These are phyloP conservation scores for Ophiostoma angusticollis DNA, from an alignment of 2,329 filamentous ascomycete species.

Conservation along the genomic window DNA sequence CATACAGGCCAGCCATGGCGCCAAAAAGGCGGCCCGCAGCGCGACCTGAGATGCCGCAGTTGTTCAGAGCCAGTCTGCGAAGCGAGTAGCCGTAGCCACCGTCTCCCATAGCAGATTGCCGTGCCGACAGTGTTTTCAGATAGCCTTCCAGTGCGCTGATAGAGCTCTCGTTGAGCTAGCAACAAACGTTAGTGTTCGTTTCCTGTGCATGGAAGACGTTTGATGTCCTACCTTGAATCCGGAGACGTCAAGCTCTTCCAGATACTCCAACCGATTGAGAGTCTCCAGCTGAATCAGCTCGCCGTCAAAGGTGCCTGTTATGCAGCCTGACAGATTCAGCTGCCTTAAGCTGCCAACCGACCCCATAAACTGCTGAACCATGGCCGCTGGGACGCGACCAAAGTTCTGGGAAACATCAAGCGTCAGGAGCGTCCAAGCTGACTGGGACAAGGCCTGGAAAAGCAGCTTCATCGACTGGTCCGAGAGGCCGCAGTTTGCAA, in stretches of 20 bases:
- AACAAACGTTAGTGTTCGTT: no score
- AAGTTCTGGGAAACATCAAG: slow-evolving; percentile 42
- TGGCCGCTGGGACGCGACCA: slow-evolving; percentile 35
- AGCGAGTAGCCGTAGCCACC: slow-evolving; percentile 10
- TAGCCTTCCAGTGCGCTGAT: slow-evolving; percentile 34
- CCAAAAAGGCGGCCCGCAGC: slow-evolving; percentile 38
- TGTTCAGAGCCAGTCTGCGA: slow-evolving; percentile 34
- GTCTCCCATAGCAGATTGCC: slow-evolving; percentile 5
- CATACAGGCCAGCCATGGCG: slow-evolving; percentile 32
- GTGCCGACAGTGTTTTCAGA: slow-evolving; percentile 17
- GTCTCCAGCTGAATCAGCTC: slow-evolving; percentile 34
- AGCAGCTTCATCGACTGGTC: slow-evolving; percentile 35
- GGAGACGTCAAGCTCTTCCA: slow-evolving; percentile 43
- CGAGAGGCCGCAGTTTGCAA: slow-evolving; percentile 38
- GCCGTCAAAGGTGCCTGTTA: slow-evolving; percentile 31
- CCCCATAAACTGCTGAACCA: slow-evolving; percentile 30
- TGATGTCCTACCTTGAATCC: slow-evolving; percentile 38
- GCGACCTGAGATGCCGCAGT: slow-evolving; percentile 38
- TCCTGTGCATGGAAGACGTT: no score
- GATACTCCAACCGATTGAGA: slow-evolving; percentile 28
- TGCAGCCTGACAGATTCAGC: slow-evolving; percentile 38
- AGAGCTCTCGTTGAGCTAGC: slow-evolving; percentile 25
- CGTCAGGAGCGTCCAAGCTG: slow-evolving; percentile 26
- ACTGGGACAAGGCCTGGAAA: slow-evolving; percentile 31
- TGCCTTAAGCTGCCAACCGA: slow-evolving; percentile 31